Evolutionary conservation across 305 asterid species (phyloP).

Genomic region (Solanum chacoense): DNA sequence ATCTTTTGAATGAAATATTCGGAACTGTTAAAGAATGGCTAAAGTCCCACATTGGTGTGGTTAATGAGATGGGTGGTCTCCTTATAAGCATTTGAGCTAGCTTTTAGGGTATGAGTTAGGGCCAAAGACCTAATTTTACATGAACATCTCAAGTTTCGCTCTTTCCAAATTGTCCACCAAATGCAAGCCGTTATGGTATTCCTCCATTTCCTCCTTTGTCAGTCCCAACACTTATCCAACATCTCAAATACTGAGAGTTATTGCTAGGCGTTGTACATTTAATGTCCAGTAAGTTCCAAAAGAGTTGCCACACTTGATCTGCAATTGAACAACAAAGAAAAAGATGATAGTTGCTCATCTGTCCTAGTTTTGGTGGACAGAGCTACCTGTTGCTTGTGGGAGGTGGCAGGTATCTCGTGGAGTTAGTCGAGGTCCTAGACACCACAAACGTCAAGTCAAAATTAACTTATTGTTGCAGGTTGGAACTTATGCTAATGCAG

Average conservation of each 20-base stretch:
- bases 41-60: neutral
- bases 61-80: neutral
- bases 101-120: neutral
- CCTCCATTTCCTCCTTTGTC: neutral
- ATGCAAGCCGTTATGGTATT: neutral
- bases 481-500: conserved; percentile 47
- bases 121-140: neutral
- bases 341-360: neutral
- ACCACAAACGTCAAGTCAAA: neutral
- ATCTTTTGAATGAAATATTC: neutral
- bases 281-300: neutral
- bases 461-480: conserved; percentile 21
- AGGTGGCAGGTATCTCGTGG: neutral
- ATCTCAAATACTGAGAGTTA: neutral
- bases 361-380: neutral
- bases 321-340: neutral
- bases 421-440: neutral
- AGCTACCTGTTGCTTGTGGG: neutral
- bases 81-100: neutral
- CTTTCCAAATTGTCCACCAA: neutral
- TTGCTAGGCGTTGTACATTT: neutral
- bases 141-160: neutral
- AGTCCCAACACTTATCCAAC: neutral
- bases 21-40: neutral
- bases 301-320: neutral